A percentile compares a stretch with the other conserved stretches of the same genome.
These are phyloP conservation scores for Austroboletus eburneus DNA, from an alignment of 768 basidiomycete species.

Conservation along the genomic window DNA sequence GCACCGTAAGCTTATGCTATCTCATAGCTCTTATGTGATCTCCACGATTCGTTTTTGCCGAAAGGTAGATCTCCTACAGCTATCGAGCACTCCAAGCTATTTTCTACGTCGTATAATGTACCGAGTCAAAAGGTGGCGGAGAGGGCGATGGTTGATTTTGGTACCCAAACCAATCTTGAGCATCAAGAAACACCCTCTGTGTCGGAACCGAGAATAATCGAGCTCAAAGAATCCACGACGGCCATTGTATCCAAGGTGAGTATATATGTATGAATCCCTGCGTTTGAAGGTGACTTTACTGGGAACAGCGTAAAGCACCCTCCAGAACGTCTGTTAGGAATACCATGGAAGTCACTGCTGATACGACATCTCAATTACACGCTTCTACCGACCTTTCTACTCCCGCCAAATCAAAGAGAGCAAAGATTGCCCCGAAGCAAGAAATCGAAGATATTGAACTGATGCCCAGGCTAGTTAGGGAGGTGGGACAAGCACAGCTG, in stretches of 20 bases:
- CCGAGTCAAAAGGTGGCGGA: conserved; percentile 1
- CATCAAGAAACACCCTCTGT: conserved; percentile 1
- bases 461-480: conserved; percentile 1
- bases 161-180: conserved; percentile 29
- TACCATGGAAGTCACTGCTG: conserved; percentile 12
- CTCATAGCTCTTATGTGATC: conserved; percentile 39
- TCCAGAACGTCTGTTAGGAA: conserved; percentile 17
- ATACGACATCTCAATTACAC: conserved; percentile 12
- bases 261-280: background rate
- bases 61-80: conserved; percentile 6
- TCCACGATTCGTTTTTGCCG: conserved; percentile 24
- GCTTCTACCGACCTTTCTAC: conserved; percentile 17
- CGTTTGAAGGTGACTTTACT: background rate
- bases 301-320: conserved; percentile 28
- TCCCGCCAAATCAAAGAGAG: conserved; percentile 28
- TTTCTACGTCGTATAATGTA: background rate
- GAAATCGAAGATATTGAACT: conserved; percentile 22
- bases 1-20: conserved; percentile 7
- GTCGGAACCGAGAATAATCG: conserved; percentile 14
- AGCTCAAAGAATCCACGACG: conserved; percentile 19
- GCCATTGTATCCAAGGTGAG: conserved; percentile 20
- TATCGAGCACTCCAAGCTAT: background rate
- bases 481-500: conserved; percentile 17
- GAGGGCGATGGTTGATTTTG: conserved; percentile 20
- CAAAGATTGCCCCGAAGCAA: conserved; percentile 26